Evolutionary conservation across 1,139 yeast genomes (phyloP).

Genomic region (Blastobotrys apis): DNA sequence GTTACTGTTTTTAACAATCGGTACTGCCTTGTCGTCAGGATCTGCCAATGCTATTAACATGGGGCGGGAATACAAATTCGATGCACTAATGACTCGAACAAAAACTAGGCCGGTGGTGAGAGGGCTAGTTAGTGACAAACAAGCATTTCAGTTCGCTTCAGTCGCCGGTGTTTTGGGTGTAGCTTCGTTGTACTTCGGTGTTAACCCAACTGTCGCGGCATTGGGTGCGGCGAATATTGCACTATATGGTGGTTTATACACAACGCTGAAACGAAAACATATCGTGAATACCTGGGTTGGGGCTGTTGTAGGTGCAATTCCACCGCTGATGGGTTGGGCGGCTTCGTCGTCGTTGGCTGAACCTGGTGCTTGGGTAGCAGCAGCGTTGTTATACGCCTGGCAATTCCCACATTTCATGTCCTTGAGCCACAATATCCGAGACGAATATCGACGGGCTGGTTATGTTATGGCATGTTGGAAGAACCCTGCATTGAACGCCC

Average conservation of each 20-base stretch:
- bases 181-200: conserved; percentile 66
- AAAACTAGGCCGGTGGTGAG: conserved; percentile 86
- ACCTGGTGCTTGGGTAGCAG: conserved; percentile 95
- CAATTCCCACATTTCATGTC: conserved; percentile 98
- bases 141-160: conserved; percentile 80
- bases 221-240: conserved; percentile 75
- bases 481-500: conserved; percentile 84
- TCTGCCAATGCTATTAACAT: conserved; percentile 95
- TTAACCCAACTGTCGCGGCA: conserved; percentile 76
- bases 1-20: conserved; percentile 67
- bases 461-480: conserved; percentile 95
- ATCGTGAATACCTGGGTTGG: conserved; percentile 98
- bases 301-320: conserved; percentile 95
- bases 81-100: conserved; percentile 83
- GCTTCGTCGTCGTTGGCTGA: conserved; percentile 79
- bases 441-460: conserved; percentile 88
- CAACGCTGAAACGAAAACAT: conserved; percentile 79
- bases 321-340: conserved; percentile 99
- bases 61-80: conserved; percentile 94
- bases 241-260: conserved; percentile 83
- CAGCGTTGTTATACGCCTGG: conserved; percentile 91
- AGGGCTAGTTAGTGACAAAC: conserved; percentile 67
- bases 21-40: conserved; percentile 85
- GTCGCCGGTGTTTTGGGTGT: conserved; percentile 69
- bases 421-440: conserved; percentile 78